Conservation (phyloP, 1,284 basidiomycete species). For the Cutaneotrichosporon mucoides region DNA sequence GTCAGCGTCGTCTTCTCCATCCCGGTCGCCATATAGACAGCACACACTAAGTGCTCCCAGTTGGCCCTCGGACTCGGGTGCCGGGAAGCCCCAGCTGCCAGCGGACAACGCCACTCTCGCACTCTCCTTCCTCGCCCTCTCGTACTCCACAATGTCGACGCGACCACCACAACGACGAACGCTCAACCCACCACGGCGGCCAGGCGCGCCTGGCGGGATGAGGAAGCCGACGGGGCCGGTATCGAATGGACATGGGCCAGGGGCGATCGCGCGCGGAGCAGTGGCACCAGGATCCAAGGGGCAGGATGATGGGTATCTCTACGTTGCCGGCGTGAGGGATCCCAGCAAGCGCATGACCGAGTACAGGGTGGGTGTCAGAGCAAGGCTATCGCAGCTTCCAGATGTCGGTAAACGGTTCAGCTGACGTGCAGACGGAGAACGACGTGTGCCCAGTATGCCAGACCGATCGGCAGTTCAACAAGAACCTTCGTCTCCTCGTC, state of each 20-base stretch:
- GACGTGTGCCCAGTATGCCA: constrained; percentile 98
- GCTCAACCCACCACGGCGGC: constrained; percentile 5
- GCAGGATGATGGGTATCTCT: constrained; percentile 38
- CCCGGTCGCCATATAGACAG: too few species aligned
- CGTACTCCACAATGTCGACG: neutral
- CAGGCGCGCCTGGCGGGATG: constrained; percentile 8
- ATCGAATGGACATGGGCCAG: neutral
- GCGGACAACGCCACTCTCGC: neutral
- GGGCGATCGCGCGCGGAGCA: constrained; percentile 10
- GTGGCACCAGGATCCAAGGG: constrained; percentile 13
- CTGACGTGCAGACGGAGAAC: constrained; percentile 64
- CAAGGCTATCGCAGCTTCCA: neutral
- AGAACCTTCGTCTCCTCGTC: constrained; percentile 86
- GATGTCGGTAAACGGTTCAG: neutral
- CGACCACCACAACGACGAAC: constrained; percentile 4
- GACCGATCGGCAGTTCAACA: constrained; percentile 93
- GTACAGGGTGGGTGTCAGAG: constrained; percentile 30
- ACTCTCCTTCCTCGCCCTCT: neutral
- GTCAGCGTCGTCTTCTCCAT: too few species aligned
- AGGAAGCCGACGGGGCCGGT: constrained; percentile 1
- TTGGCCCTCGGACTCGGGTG: too few species aligned
- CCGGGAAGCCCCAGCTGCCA: too few species aligned
- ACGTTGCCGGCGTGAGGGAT: constrained; percentile 43
- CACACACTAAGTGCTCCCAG: too few species aligned
- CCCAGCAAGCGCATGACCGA: constrained; percentile 42